Conservation (phyloP, 2,329 filamentous ascomycete genomes). For the Neonectria punicea region DNA sequence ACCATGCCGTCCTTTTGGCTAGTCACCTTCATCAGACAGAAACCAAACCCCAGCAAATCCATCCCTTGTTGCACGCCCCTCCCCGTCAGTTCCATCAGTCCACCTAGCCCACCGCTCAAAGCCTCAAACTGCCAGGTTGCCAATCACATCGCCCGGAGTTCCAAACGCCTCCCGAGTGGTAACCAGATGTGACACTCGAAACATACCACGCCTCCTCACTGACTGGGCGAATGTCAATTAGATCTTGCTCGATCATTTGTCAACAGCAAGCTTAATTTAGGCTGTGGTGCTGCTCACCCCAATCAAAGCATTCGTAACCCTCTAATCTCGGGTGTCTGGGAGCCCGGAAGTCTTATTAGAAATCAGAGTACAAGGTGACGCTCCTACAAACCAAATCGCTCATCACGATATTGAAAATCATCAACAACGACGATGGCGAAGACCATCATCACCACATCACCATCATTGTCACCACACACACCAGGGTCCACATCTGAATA, state of each 20-base stretch:
- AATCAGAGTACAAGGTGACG: background rate
- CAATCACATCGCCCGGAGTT: constrained; percentile 28
- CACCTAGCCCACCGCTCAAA: constrained; percentile 32
- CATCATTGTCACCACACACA: background rate
- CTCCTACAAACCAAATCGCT: background rate
- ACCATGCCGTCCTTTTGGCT: constrained; percentile 30
- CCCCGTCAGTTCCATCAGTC: constrained; percentile 27
- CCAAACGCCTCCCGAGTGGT: constrained; percentile 21
- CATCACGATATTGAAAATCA: background rate
- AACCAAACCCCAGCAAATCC: constrained; percentile 6
- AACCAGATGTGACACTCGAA: constrained; percentile 15
- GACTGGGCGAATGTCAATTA: constrained; percentile 14
- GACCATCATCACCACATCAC: background rate
- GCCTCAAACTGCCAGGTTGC: constrained; percentile 24
- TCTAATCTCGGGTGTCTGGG: constrained; percentile 3
- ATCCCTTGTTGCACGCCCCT: constrained; percentile 23
- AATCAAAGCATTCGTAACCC: background rate
- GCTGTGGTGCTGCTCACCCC: background rate
- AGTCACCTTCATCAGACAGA: background rate
- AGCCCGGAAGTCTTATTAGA: background rate
- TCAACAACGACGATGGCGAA: background rate
- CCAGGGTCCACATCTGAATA: background rate
- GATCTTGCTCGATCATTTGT: constrained; percentile 17
- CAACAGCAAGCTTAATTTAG: constrained; percentile 1
- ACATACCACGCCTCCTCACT: constrained; percentile 10